These are phyloP conservation scores for Tricharina praecox DNA, from an alignment of 495 filamentous ascomycete genomes.

Conservation along the genomic window DNA sequence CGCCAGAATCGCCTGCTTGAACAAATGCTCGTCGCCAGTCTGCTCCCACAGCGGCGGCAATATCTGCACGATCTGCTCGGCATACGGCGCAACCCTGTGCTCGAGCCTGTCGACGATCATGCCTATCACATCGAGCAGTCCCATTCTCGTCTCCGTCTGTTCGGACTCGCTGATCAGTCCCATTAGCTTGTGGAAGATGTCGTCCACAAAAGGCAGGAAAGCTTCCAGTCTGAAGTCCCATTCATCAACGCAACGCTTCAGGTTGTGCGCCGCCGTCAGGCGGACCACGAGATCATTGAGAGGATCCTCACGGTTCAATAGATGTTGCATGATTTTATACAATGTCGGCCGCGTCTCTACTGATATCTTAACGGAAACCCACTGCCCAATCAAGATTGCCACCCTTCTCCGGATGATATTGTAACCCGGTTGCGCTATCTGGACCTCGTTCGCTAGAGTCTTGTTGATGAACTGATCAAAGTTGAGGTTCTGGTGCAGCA, in stretches of 20 bases:
- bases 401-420: constrained; percentile 78
- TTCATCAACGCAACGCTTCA: constrained; percentile 61
- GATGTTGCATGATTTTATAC: constrained; percentile 74
- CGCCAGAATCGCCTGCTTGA: constrained; percentile 83
- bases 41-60: constrained; percentile 75
- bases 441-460: constrained; percentile 62
- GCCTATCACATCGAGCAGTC: constrained; percentile 65
- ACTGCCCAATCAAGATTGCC: constrained; percentile 73
- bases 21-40: constrained; percentile 60
- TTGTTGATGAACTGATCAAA: constrained; percentile 62
- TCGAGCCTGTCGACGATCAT: constrained; percentile 68
- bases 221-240: constrained; percentile 55
- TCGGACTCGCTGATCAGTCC: constrained; percentile 64
- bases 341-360: constrained; percentile 49
- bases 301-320: constrained; percentile 59
- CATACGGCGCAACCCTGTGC: constrained; percentile 51
- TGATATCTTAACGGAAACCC: constrained; percentile 60
- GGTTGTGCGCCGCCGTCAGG: constrained; percentile 71
- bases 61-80: constrained; percentile 59
- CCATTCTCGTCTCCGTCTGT: constrained; percentile 69
- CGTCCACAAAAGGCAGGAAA: constrained; percentile 58
- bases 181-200: constrained; percentile 52
- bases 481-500: constrained; percentile 52
- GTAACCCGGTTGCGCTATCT: constrained; percentile 55
- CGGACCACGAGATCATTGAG: constrained; percentile 84